phyloP scores from a whole-genome alignment of 441 rosid species.

The Arabidopsis hybrid region DNA sequence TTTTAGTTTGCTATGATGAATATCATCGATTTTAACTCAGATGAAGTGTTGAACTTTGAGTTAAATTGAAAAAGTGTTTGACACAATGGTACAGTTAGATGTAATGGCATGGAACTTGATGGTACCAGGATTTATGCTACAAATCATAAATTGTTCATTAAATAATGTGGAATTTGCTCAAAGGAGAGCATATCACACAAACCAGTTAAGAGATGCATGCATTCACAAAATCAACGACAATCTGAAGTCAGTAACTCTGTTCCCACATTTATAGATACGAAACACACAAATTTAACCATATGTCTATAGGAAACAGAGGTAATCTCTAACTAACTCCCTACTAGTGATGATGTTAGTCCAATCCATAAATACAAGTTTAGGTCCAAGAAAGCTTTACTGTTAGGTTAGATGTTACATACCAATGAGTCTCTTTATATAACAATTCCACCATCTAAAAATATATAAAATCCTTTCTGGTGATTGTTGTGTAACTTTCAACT shows the following conservation, averaged over 20 bases:
- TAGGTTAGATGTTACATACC: constrained; percentile 21
- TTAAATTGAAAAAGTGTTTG: too few relatives aligned
- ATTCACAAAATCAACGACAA: neutral
- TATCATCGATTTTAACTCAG: too few relatives aligned
- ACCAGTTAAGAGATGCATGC: neutral
- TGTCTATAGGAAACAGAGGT: neutral
- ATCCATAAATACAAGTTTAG: neutral
- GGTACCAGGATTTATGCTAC: too few relatives aligned
- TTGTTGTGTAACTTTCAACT: constrained; percentile 19
- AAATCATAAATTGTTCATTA: too few relatives aligned
- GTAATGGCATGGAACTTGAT: too few relatives aligned
- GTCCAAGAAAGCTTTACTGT: constrained; percentile 32
- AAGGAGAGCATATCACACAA: too few relatives aligned
- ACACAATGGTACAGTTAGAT: too few relatives aligned
- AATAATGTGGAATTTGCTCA: too few relatives aligned
- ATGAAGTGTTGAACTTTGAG: too few relatives aligned
- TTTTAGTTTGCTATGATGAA: too few relatives aligned
- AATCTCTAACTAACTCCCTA: neutral
- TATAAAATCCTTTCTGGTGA: constrained; percentile 14
- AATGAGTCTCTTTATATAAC: constrained; percentile 11
- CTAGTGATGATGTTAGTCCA: constrained; percentile 6
- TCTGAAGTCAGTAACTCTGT: neutral
- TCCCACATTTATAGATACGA: neutral
- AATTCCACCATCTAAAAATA: constrained; percentile 9
- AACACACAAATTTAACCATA: neutral